Evolutionary conservation across 495 filamentous ascomycete species (phyloP), one percentile per base, ranked within the genome.

Genomic region (Staphylotrichum longicolle): DNA sequence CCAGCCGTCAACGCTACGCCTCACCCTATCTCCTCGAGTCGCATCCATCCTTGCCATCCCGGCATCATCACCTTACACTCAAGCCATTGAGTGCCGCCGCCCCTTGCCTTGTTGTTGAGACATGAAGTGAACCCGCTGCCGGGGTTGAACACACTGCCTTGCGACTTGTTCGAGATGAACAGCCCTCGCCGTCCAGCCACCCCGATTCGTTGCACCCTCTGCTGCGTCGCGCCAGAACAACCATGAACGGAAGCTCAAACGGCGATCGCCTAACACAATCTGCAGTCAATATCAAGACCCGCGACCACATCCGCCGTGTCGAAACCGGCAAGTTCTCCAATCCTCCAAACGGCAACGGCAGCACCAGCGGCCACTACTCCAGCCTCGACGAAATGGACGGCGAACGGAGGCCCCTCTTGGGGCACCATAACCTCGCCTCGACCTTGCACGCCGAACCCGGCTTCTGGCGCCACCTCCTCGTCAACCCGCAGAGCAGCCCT

Each of bases 401-500:
- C 55, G 60, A 60, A 49, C 35, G 30, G 14, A 48, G 58, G 15
- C 57, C 49, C 46, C 62, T 71, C 30, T 35, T 58, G 39, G 64
- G 61, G 15, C 54, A 54, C 27, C 37, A 35, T 12, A n/a, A 39
- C 33, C 47, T 34, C 39, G 9, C 33, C 37, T 37, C 61, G 42
- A 49, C 14, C 33, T 30, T 58, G 20, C 56, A 41, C 35, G 30
- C 53, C 20, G 53, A 61, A 10, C 46, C 50, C n/a, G 64, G 58
- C 45, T 66, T 63, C 34, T 70, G 59, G 59, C 54, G 69, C 66
- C 66, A 67, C n/a, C 73, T 83, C 64, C 75, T 84, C 55, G 65
- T 81, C 57, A 74, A 81, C 59, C 64, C 65, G 44, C 65, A 67
- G 9, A 65, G 70, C 56, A 83, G 76, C 30, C 80, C 80, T 6